Conservation (phyloP, 2,329 filamentous ascomycete genomes). For the Chaetomium olivaceum region DNA sequence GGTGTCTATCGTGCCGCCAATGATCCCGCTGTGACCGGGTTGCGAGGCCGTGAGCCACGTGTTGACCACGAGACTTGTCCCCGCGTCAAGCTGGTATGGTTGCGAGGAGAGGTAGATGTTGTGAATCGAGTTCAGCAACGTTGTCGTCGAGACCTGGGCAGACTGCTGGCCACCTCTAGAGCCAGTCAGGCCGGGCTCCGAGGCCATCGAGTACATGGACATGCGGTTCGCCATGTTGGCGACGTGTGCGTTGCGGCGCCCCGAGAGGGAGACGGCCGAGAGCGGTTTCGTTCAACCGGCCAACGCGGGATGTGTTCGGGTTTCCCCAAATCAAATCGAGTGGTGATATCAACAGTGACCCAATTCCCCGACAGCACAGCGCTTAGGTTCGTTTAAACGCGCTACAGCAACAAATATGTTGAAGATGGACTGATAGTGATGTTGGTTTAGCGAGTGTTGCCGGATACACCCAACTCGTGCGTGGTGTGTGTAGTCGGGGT, state of each 20-base stretch:
- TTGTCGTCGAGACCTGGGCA: constrained; percentile 86
- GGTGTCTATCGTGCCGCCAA: constrained; percentile 77
- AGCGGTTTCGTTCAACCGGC: constrained; percentile 12
- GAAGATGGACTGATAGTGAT: constrained; percentile 5
- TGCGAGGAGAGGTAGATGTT: constrained; percentile 80
- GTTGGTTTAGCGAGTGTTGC: constrained; percentile 22
- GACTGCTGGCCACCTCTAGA: constrained; percentile 65
- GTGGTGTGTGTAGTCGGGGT: constrained; percentile 3
- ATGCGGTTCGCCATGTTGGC: constrained; percentile 61
- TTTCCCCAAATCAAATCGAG: neutral
- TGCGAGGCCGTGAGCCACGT: constrained; percentile 87
- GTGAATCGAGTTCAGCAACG: constrained; percentile 87
- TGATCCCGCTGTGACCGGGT: constrained; percentile 65
- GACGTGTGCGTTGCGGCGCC: constrained; percentile 35
- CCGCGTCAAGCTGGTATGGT: constrained; percentile 84
- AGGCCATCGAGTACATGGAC: constrained; percentile 68
- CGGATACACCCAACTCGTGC: neutral
- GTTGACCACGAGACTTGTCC: constrained; percentile 90
- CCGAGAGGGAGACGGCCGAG: constrained; percentile 34
- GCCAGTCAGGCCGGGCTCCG: constrained; percentile 59
- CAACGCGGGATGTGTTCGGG: neutral
- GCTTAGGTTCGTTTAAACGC: neutral
- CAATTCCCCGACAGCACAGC: neutral
- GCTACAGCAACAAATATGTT: neutral
- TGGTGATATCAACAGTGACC: constrained; percentile 1